Evolutionary conservation across 805 yeast species (phyloP).

Genomic region (Metschnikowia koreensis): DNA sequence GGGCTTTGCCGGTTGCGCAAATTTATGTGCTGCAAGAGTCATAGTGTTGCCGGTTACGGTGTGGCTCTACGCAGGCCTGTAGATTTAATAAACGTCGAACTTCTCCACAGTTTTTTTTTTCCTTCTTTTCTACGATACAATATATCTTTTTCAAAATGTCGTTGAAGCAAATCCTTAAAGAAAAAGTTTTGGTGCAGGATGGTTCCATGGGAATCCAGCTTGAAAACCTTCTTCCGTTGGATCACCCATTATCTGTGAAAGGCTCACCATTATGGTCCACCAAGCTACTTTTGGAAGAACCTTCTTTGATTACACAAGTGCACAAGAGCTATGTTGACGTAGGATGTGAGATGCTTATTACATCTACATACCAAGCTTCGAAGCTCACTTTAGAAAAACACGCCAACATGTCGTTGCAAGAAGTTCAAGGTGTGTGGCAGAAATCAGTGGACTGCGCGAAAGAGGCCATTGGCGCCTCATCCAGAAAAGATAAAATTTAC

Average conservation of each 20-base stretch:
- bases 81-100: not conserved
- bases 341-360: slow-evolving; percentile 19
- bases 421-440: slow-evolving; percentile 16
- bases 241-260: slow-evolving; percentile 18
- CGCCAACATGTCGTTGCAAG: slow-evolving; percentile 11
- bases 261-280: slow-evolving; percentile 23
- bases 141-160: slow-evolving; percentile 7
- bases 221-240: slow-evolving; percentile 16
- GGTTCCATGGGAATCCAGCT: slow-evolving; percentile 22
- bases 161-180: slow-evolving; percentile 5
- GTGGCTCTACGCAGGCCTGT: not conserved
- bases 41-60: not conserved
- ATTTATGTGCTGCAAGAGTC: not conserved
- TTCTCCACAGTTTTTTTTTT: not conserved
- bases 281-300: slow-evolving; percentile 18
- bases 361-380: slow-evolving; percentile 22
- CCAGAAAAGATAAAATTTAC: slow-evolving; percentile 13
- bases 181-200: slow-evolving; percentile 14
- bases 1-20: not conserved
- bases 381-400: slow-evolving; percentile 15
- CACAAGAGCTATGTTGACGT: slow-evolving; percentile 18
- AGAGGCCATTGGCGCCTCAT: slow-evolving; percentile 9
- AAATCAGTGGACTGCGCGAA: slow-evolving; percentile 16
- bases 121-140: not conserved
- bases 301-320: slow-evolving; percentile 14